Conservation (phyloP, 495 filamentous ascomycete species). For the Thermochaetoides thermophila region DNA sequence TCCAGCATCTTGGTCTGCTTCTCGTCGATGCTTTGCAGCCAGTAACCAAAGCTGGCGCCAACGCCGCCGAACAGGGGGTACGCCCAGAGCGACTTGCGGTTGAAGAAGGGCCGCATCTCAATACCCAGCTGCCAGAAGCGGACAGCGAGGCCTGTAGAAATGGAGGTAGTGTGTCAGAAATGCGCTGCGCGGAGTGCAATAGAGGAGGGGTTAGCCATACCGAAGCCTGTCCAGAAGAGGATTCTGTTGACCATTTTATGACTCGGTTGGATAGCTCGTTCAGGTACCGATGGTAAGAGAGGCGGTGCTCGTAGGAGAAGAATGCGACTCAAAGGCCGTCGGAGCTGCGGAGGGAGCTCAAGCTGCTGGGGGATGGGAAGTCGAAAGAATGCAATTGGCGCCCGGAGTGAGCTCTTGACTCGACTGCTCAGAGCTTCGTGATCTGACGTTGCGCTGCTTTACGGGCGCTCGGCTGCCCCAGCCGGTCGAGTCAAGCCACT, state of each 20-base stretch:
- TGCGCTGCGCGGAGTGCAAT: background rate
- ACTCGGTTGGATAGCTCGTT: too few species aligned
- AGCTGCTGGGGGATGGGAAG: too few species aligned
- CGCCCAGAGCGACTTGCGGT: slow-evolving; percentile 61
- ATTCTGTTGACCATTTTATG: slow-evolving; percentile 54
- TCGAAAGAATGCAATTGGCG: slow-evolving; percentile 4
- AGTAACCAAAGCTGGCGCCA: slow-evolving; percentile 90
- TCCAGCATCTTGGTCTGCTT: slow-evolving; percentile 59
- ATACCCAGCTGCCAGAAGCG: slow-evolving; percentile 94
- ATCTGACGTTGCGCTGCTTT: slow-evolving; percentile 4
- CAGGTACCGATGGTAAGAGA: too few species aligned
- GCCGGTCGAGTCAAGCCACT: slow-evolving; percentile 5
- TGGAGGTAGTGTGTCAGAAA: slow-evolving; percentile 1
- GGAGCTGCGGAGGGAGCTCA: too few species aligned
- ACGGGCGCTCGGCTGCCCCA: slow-evolving; percentile 2
- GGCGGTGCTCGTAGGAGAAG: too few species aligned
- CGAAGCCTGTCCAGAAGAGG: slow-evolving; percentile 94
- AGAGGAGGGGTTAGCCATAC: slow-evolving; percentile 35
- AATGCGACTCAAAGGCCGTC: too few species aligned
- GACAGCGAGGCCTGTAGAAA: slow-evolving; percentile 59
- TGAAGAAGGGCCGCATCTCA: slow-evolving; percentile 92
- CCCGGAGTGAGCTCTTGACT: slow-evolving; percentile 4
- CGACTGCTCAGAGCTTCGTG: slow-evolving; percentile 5
- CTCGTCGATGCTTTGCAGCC: slow-evolving; percentile 73
- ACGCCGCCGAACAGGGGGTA: slow-evolving; percentile 78